Evolutionary conservation across 768 basidiomycete species (phyloP).

Genomic region (Peribolospora kevripleyi): DNA sequence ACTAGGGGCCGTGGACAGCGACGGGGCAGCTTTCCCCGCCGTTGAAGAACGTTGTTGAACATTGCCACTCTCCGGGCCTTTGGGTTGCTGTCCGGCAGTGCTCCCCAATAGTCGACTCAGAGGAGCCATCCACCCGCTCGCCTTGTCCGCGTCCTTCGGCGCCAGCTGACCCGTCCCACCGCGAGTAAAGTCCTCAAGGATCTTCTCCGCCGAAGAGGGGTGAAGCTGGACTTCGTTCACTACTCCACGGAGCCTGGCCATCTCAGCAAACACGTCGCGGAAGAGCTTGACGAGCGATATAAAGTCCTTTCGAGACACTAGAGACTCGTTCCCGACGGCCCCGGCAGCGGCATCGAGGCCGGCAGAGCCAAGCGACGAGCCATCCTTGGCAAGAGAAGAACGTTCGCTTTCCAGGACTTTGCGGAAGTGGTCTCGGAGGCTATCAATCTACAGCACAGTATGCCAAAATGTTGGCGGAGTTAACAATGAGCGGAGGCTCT

Average conservation of each 20-base stretch:
- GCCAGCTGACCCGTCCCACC: no score
- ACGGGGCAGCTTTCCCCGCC: no score
- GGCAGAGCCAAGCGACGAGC: neutral
- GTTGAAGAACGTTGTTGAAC: no score
- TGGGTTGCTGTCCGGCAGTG: no score
- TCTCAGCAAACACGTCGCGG: constrained; percentile 57
- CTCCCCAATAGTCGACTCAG: no score
- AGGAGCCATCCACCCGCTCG: no score
- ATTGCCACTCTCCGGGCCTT: no score
- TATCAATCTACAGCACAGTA: constrained; percentile 25
- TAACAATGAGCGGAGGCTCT: neutral
- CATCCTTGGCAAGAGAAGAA: constrained; percentile 22
- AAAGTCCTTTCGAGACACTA: constrained; percentile 49
- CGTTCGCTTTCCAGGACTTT: constrained; percentile 44
- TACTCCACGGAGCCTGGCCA: constrained; percentile 53
- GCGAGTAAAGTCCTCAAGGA: no score
- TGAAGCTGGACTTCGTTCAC: constrained; percentile 80
- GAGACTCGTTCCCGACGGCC: neutral
- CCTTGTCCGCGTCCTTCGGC: no score
- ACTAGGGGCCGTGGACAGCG: no score
- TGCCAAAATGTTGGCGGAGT: constrained; percentile 16
- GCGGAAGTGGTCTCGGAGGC: constrained; percentile 50
- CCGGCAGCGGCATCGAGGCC: neutral
- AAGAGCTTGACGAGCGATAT: constrained; percentile 57
- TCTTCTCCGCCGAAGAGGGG: constrained; percentile 42